These are phyloP conservation scores for Colletotrichum sp. DNA, from an alignment of 2,329 filamentous ascomycete species.

Conservation along the genomic window DNA sequence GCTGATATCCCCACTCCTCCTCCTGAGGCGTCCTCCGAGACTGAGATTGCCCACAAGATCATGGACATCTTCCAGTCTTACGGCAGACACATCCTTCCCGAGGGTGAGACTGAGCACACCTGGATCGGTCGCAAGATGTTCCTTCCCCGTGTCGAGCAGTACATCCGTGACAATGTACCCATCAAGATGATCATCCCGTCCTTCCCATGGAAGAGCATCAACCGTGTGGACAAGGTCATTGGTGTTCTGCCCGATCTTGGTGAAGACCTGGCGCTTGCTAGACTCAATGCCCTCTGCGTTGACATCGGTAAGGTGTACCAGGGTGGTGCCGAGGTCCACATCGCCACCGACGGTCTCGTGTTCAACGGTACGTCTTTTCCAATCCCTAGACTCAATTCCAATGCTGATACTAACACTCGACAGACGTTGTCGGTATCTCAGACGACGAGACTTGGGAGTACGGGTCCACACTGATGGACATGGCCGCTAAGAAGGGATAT, in stretches of 20 bases:
- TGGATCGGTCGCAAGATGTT: slow-evolving; percentile 20
- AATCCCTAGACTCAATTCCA: fast-evolving
- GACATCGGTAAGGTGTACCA: slow-evolving; percentile 40
- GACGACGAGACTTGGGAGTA: slow-evolving; percentile 45
- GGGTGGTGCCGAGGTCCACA: slow-evolving; percentile 42
- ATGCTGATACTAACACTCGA: slow-evolving; percentile 17
- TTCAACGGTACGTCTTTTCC: slow-evolving; percentile 23
- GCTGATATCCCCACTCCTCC: slow-evolving; percentile 6
- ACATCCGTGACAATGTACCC: slow-evolving; percentile 13
- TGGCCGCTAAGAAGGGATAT: slow-evolving; percentile 34
- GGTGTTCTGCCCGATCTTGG: slow-evolving; percentile 43
- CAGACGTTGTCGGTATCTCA: slow-evolving; percentile 43
- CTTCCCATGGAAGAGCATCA: slow-evolving; percentile 26
- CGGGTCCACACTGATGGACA: slow-evolving; percentile 36
- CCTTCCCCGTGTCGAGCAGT: slow-evolving; percentile 14
- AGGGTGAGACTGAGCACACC: slow-evolving; percentile 13
- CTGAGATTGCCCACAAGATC: slow-evolving; percentile 16
- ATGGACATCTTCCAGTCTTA: slow-evolving; percentile 11
- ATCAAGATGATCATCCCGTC: slow-evolving; percentile 22
- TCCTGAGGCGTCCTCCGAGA: neutral
- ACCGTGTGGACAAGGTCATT: slow-evolving; percentile 32
- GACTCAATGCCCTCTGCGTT: slow-evolving; percentile 41
- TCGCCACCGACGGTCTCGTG: slow-evolving; percentile 46
- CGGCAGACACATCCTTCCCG: slow-evolving; percentile 13
- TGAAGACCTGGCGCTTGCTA: slow-evolving; percentile 42